phyloP scores from a whole-genome alignment of 768 basidiomycete genomes.

The Suillus paluster region DNA sequence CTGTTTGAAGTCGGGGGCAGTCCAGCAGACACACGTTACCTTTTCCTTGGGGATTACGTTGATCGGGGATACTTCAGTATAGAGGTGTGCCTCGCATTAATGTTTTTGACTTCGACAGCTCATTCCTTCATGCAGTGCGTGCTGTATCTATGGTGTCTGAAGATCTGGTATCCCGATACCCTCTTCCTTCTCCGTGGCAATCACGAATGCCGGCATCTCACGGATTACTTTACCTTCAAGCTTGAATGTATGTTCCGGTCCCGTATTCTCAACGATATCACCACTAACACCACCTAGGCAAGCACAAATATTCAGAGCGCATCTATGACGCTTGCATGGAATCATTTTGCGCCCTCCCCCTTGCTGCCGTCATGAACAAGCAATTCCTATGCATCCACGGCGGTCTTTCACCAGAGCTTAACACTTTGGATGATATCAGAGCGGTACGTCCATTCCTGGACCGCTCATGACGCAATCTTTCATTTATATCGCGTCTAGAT shows the following conservation, averaged over 20 bases:
- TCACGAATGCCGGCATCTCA: conserved; percentile 98
- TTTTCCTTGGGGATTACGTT: conserved; percentile 93
- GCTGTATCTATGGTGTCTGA: conserved; percentile 95
- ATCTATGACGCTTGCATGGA: conserved; percentile 99
- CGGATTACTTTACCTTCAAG: conserved; percentile 99
- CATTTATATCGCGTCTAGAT: conserved; percentile 53
- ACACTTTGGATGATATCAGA: conserved; percentile 94
- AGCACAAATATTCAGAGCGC: conserved; percentile 97
- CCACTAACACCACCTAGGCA: conserved; percentile 57
- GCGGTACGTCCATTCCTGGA: conserved; percentile 51
- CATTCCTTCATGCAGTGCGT: conserved; percentile 69
- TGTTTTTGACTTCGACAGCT: not conserved
- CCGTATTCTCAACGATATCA: conserved; percentile 10
- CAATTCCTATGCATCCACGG: conserved; percentile 99
- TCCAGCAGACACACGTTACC: conserved; percentile 91
- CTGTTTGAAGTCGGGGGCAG: conserved; percentile 93
- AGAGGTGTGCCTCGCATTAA: conserved; percentile 56
- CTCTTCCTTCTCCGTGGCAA: conserved; percentile 97
- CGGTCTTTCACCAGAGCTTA: conserved; percentile 92
- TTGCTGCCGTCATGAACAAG: conserved; percentile 99
- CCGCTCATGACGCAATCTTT: not conserved
- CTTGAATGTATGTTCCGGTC: conserved; percentile 77
- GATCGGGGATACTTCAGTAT: conserved; percentile 95
- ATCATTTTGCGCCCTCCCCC: conserved; percentile 91
- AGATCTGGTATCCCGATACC: conserved; percentile 99